Evolutionary conservation across 2,329 filamentous ascomycete species (phyloP).

Genomic region (Ophioceras dolichostomum): DNA sequence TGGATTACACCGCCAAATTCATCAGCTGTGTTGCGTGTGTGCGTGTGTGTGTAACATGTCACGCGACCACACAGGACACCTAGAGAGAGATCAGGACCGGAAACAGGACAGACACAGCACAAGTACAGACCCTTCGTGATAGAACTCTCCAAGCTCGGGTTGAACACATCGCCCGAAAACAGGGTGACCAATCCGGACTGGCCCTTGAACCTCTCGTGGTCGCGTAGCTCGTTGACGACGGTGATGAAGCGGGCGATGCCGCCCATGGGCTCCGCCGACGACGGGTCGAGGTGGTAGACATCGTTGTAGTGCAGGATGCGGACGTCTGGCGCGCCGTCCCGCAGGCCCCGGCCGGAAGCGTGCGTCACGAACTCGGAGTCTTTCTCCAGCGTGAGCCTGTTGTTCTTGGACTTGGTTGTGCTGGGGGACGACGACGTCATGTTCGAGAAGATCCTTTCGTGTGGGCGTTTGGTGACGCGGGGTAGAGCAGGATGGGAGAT

Average conservation of each 20-base stretch:
- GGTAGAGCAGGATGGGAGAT: no score
- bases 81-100: neutral
- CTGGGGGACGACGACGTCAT: neutral
- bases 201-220: constrained; percentile 43
- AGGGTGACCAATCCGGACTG: constrained; percentile 61
- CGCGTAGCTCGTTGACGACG: constrained; percentile 62
- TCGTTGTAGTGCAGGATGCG: constrained; percentile 89
- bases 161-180: constrained; percentile 89
- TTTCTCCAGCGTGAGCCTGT: constrained; percentile 2
- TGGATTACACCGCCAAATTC: no score
- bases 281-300: constrained; percentile 74
- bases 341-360: constrained; percentile 14
- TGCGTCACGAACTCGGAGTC: constrained; percentile 14
- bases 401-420: no score
- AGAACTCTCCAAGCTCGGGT: constrained; percentile 77
- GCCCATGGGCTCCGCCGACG: constrained; percentile 70
- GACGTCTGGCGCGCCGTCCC: constrained; percentile 61
- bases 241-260: constrained; percentile 73
- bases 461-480: no score
- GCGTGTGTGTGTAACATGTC: constrained; percentile 27
- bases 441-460: no score
- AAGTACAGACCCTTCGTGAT: constrained; percentile 63
- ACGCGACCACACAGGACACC: neutral
- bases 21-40: no score
- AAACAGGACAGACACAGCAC: constrained; percentile 13